Conservation (phyloP, 768 basidiomycete species). For the Leccinum ochraceum region DNA sequence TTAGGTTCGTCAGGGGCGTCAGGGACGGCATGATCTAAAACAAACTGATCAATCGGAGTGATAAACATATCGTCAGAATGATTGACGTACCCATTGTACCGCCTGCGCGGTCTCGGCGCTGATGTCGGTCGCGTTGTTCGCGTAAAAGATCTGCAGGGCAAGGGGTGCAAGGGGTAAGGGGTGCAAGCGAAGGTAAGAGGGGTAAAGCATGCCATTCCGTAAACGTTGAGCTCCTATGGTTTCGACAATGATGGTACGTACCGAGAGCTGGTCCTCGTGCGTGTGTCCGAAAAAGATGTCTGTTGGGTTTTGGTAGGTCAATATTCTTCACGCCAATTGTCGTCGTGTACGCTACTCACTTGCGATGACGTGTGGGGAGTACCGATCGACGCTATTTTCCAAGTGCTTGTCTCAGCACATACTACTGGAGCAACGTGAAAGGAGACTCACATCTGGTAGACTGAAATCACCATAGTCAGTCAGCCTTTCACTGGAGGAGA, state of each 20-base stretch:
- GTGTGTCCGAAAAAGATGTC: constrained; percentile 75
- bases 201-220: neutral
- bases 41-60: neutral
- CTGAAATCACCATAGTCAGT: constrained; percentile 22
- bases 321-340: neutral
- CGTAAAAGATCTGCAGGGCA: constrained; percentile 57
- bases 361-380: constrained; percentile 2
- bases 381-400: constrained; percentile 32
- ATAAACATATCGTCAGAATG: neutral
- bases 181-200: neutral
- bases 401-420: neutral
- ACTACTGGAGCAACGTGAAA: neutral
- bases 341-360: constrained; percentile 29
- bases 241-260: constrained; percentile 29
- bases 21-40: constrained; percentile 50
- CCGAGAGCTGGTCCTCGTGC: constrained; percentile 68
- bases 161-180: neutral
- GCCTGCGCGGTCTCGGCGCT: constrained; percentile 54
- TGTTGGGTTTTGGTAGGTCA: constrained; percentile 19
- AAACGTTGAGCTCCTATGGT: neutral
- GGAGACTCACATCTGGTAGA: constrained; percentile 45
- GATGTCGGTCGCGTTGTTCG: constrained; percentile 64
- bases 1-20: constrained; percentile 66
- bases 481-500: neutral
- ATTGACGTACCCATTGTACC: constrained; percentile 43